phyloP scores from a whole-genome alignment of 192 early-diverging fungal species.

The Entophlyctis luteolus region DNA sequence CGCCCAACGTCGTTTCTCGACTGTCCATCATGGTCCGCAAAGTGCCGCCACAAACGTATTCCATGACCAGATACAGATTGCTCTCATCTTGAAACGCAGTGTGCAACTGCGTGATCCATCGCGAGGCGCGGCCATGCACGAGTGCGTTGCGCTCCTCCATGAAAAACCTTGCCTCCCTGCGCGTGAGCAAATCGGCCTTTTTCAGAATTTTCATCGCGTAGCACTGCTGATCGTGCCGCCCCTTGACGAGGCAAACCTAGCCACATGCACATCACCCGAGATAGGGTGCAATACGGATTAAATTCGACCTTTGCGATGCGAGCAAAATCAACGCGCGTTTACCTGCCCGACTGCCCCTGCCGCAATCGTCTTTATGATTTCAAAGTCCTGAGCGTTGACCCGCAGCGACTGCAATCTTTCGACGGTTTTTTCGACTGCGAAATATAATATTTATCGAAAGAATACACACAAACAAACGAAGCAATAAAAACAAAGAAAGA shows the following conservation, averaged over 20 bases:
- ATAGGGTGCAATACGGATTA: slow-evolving; percentile 21
- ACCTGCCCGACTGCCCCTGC: slow-evolving; percentile 72
- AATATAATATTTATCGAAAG: too few species aligned
- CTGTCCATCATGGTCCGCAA: slow-evolving; percentile 62
- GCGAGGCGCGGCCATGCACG: slow-evolving; percentile 50
- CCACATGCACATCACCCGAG: slow-evolving; percentile 14
- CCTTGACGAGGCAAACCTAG: slow-evolving; percentile 76
- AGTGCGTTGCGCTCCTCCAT: slow-evolving; percentile 81
- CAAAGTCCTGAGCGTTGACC: slow-evolving; percentile 72
- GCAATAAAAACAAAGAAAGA: too few species aligned
- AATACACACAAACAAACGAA: too few species aligned
- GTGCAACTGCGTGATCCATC: slow-evolving; percentile 52
- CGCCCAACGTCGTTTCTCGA: slow-evolving; percentile 45
- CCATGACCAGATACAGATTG: slow-evolving; percentile 57
- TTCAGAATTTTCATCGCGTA: slow-evolving; percentile 82
- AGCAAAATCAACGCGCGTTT: background rate
- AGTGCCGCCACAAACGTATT: slow-evolving; percentile 65
- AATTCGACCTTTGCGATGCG: background rate
- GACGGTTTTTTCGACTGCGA: slow-evolving; percentile 44
- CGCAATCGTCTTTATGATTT: slow-evolving; percentile 67
- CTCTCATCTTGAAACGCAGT: slow-evolving; percentile 58
- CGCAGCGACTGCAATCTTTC: slow-evolving; percentile 45
- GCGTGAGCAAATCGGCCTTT: slow-evolving; percentile 65
- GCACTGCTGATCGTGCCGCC: slow-evolving; percentile 61
- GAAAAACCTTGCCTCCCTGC: slow-evolving; percentile 77